These are phyloP conservation scores for Magnaporthiopsis incrustans DNA, from an alignment of 2,329 filamentous ascomycete species.

Conservation along the genomic window DNA sequence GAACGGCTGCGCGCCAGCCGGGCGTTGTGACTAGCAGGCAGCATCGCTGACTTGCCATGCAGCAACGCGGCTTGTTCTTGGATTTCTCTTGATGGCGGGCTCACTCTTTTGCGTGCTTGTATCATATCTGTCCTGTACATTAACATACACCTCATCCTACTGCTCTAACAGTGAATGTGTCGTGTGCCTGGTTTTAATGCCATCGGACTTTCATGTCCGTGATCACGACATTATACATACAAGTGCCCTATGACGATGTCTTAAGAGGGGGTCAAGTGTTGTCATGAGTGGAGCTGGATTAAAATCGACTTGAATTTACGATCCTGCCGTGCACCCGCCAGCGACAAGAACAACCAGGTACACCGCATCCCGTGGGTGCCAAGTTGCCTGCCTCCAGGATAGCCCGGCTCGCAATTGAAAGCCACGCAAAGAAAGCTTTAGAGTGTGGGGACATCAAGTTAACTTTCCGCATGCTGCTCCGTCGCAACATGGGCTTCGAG, in stretches of 20 bases:
- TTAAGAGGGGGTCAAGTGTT: background rate
- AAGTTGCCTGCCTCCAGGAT: background rate
- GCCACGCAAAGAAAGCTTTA: background rate
- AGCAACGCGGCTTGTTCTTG: background rate
- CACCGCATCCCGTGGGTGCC: background rate
- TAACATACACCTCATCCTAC: background rate
- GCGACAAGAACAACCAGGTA: background rate
- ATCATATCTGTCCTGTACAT: background rate
- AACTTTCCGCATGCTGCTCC: background rate
- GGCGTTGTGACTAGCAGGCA: background rate
- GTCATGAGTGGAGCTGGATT: background rate
- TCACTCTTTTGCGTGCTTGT: background rate
- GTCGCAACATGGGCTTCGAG: slow-evolving; percentile 36
- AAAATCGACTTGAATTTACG: background rate
- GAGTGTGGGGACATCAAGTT: background rate
- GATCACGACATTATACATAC: background rate
- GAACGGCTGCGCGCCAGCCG: background rate
- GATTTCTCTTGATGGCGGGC: background rate
- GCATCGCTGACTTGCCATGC: background rate
- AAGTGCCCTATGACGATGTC: background rate
- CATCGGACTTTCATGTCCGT: no score
- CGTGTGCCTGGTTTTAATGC: no score
- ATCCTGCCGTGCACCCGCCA: background rate
- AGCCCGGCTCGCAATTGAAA: background rate
- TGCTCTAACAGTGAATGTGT: no score